Conservation (phyloP, 1,139 yeast genomes). For the Zygosaccharomyces sapae region DNA sequence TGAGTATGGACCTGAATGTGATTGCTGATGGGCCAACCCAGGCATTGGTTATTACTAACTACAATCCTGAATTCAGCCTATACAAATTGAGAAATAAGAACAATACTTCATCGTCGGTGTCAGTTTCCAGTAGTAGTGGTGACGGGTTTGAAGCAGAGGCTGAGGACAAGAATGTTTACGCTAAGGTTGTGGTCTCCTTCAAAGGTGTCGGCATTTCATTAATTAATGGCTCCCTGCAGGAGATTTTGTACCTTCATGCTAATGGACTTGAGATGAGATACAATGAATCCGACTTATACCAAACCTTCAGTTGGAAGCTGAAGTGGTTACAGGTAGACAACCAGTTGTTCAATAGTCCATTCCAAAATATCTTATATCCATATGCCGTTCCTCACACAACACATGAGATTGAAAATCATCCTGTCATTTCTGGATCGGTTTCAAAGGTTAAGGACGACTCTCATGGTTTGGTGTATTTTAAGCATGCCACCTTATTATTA, state of each 20-base stretch:
- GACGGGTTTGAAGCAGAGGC: slow-evolving; percentile 63
- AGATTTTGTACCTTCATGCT: slow-evolving; percentile 74
- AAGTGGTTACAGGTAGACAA: slow-evolving; percentile 96
- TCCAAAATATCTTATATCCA: slow-evolving; percentile 88
- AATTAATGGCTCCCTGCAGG: slow-evolving; percentile 66
- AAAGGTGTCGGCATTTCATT: slow-evolving; percentile 90
- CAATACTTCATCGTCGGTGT: slow-evolving; percentile 27
- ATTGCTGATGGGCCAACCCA: slow-evolving; percentile 97
- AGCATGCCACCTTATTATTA: slow-evolving; percentile 81
- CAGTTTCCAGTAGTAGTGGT: slow-evolving; percentile 37
- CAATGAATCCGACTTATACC: slow-evolving; percentile 80
- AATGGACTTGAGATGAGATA: slow-evolving; percentile 78
- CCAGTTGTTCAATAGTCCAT: slow-evolving; percentile 81
- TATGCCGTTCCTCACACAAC: slow-evolving; percentile 83
- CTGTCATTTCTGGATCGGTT: slow-evolving; percentile 80
- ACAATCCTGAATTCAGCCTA: slow-evolving; percentile 71
- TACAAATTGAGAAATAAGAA: slow-evolving; percentile 46
- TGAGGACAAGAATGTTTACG: slow-evolving; percentile 62
- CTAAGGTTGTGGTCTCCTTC: slow-evolving; percentile 59
- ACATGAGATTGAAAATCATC: slow-evolving; percentile 82
- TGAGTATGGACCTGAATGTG: slow-evolving; percentile 76
- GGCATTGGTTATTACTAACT: slow-evolving; percentile 75
- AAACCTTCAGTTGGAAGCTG: slow-evolving; percentile 71
- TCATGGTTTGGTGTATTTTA: slow-evolving; percentile 85
- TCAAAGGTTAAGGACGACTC: slow-evolving; percentile 82